These are phyloP conservation scores for Eutrema salsugineum DNA, from an alignment of 441 rosid species.

Conservation along the genomic window DNA sequence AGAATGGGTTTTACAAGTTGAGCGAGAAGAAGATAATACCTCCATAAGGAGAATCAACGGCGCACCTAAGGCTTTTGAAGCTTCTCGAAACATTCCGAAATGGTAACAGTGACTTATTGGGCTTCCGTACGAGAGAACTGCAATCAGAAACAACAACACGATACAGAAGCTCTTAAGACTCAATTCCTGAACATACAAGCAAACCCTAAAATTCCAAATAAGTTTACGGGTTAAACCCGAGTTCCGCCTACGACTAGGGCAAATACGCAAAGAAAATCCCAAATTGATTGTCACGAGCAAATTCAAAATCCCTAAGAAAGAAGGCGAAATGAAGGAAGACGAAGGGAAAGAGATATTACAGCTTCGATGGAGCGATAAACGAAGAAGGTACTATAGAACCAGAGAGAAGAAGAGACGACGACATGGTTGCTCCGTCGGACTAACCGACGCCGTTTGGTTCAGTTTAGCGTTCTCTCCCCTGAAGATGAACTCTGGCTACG, in stretches of 20 bases:
- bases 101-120: constrained; percentile 17
- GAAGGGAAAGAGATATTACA: constrained; percentile 33
- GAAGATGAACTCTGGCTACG: not conserved
- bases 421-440: constrained; percentile 28
- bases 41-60: constrained; percentile 46
- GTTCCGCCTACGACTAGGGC: not conserved
- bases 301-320: not conserved
- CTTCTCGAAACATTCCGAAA: constrained; percentile 23
- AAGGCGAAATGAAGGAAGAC: not conserved
- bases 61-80: constrained; percentile 36
- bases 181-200: not conserved
- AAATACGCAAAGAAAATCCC: not conserved
- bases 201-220: not conserved
- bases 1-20: not conserved
- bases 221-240: not conserved
- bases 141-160: not conserved
- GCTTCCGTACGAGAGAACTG: constrained; percentile 24
- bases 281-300: not conserved
- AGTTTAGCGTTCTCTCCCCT: not conserved
- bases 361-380: constrained; percentile 34
- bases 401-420: constrained; percentile 40
- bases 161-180: not conserved
- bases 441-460: constrained; percentile 26
- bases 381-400: constrained; percentile 39
- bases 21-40: constrained; percentile 30